A percentile compares a stretch with the other conserved stretches of the same genome.
Conservation (phyloP, 176 grass and related monocot genomes). For the Triticum aestivum region DNA sequence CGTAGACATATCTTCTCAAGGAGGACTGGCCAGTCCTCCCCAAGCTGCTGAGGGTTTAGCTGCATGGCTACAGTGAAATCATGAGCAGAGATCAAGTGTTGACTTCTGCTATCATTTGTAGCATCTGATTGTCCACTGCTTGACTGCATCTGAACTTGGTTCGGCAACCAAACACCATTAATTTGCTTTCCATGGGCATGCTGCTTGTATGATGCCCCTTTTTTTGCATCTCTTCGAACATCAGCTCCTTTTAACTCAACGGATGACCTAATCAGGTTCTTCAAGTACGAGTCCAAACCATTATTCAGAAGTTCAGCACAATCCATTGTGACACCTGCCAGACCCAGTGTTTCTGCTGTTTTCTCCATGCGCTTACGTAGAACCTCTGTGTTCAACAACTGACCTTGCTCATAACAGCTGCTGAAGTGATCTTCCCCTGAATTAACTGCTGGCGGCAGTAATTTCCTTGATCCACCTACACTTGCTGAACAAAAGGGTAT, state of each 20-base stretch:
- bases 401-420: conserved; percentile 49
- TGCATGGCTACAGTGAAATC: conserved; percentile 97
- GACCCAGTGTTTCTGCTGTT: conserved; percentile 62
- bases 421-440: conserved; percentile 33
- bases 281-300: conserved; percentile 78
- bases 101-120: conserved; percentile 40
- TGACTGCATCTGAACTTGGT: conserved; percentile 49
- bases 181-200: conserved; percentile 43
- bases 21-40: conserved; percentile 77
- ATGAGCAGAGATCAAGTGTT: conserved; percentile 49
- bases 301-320: conserved; percentile 78
- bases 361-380: conserved; percentile 65
- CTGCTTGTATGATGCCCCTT: conserved; percentile 42
- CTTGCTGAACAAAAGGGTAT: conserved; percentile 71
- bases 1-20: conserved; percentile 81
- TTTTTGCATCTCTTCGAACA: conserved; percentile 43
- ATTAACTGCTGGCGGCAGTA: not conserved
- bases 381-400: conserved; percentile 47
- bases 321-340: conserved; percentile 65
- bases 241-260: conserved; percentile 58
- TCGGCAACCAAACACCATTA: conserved; percentile 62
- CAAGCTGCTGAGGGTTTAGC: conserved; percentile 81
- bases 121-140: conserved; percentile 37
- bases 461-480: conserved; percentile 52
- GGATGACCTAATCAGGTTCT: conserved; percentile 70